A percentile compares a stretch with the other conserved stretches of the same genome.
phyloP scores from a whole-genome alignment of 768 basidiomycete genomes.

The Psilocybe azurescens region DNA sequence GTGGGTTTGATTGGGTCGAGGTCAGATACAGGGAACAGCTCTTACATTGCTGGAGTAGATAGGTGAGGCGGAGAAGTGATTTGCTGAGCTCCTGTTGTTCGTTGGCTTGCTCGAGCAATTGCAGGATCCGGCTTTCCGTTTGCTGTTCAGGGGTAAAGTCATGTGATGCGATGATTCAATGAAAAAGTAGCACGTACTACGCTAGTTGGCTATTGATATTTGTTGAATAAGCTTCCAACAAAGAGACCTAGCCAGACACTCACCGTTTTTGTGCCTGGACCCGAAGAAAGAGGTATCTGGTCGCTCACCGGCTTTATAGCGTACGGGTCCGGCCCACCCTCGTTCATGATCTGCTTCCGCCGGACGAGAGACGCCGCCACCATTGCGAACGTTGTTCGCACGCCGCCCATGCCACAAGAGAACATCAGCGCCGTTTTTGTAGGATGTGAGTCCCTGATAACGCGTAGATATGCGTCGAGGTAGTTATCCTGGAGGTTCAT shows the following conservation, averaged over 20 bases:
- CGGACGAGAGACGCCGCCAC: conserved; percentile 86
- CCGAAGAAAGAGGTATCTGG: conserved; percentile 23
- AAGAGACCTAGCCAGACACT: conserved; percentile 6
- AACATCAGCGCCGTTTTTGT: conserved; percentile 85
- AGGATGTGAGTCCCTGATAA: conserved; percentile 83
- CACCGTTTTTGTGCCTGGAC: conserved; percentile 56
- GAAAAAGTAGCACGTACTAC: conserved; percentile 13
- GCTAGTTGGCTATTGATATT: conserved; percentile 14
- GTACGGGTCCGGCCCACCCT: conserved; percentile 83
- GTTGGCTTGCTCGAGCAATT: conserved; percentile 75
- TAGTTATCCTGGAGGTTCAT: conserved; percentile 76
- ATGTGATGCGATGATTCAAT: neutral
- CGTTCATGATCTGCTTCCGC: conserved; percentile 70
- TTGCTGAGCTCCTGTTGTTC: conserved; percentile 81
- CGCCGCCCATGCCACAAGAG: conserved; percentile 96
- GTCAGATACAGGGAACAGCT: neutral
- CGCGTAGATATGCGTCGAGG: conserved; percentile 88
- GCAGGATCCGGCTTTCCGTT: conserved; percentile 63
- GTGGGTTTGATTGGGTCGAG: neutral
- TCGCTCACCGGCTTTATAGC: conserved; percentile 39
- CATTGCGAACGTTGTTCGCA: conserved; percentile 97
- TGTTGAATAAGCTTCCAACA: too few species aligned
- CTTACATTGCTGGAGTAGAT: conserved; percentile 81
- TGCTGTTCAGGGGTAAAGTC: conserved; percentile 31
- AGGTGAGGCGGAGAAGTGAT: conserved; percentile 76